Evolutionary conservation across 305 asterid species (phyloP).

Genomic region (Nicotiana rustica): DNA sequence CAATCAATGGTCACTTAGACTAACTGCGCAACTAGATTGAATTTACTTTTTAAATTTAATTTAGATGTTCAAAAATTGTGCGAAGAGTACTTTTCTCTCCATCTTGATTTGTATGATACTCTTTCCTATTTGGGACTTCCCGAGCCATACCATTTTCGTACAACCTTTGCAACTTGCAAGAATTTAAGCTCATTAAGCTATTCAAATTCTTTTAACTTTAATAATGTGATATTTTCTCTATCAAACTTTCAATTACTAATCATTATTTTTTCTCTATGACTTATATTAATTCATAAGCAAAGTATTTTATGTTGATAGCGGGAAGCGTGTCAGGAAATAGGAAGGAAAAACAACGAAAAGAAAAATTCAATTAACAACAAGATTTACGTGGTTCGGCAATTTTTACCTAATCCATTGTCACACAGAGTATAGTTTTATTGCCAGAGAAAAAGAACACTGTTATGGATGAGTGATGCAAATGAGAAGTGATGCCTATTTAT

Average conservation of each 20-base stretch:
- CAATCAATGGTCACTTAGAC: not conserved
- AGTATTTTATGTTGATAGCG: too few relatives aligned
- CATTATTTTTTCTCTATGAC: not conserved
- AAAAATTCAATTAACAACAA: too few relatives aligned
- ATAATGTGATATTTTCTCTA: not conserved
- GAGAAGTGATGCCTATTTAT: too few relatives aligned
- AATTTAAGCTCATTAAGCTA: not conserved
- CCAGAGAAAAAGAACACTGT: too few relatives aligned
- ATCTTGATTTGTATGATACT: not conserved
- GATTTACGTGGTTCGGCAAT: too few relatives aligned
- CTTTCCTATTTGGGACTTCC: not conserved
- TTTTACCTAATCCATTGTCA: too few relatives aligned
- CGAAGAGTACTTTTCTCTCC: not conserved
- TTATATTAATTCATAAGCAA: not conserved
- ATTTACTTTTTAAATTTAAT: not conserved
- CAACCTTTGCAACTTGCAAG: not conserved
- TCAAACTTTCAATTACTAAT: not conserved
- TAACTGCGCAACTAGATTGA: not conserved
- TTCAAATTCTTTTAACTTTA: not conserved
- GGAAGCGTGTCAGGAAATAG: too few relatives aligned
- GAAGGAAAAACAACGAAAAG: too few relatives aligned
- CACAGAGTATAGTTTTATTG: too few relatives aligned
- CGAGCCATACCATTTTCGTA: not conserved
- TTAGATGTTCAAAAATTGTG: not conserved
- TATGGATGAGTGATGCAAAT: too few relatives aligned